Conservation (phyloP, 371 early-diverging fungal genomes). For the Basidiobolus heterosporus region DNA sequence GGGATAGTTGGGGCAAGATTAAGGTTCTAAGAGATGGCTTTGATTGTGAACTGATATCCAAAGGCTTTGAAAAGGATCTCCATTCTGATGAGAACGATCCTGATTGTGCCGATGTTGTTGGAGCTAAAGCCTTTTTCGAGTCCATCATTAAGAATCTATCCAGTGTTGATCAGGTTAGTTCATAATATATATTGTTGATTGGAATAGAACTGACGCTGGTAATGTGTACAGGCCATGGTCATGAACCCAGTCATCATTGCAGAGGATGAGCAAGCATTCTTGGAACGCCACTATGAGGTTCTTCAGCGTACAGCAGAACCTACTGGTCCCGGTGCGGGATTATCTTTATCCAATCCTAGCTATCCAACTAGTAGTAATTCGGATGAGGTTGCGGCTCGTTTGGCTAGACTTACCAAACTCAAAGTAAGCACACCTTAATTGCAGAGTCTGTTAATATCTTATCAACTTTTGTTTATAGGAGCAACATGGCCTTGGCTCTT, state of each 20-base stretch:
- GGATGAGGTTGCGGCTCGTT: conserved; percentile 8
- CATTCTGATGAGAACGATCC: conserved; percentile 1
- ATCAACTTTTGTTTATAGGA: conserved; percentile 18
- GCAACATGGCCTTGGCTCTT: conserved; percentile 5
- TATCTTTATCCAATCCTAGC: conserved; percentile 5
- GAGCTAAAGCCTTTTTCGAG: conserved; percentile 8
- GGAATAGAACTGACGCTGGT: background rate
- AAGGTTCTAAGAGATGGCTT: conserved; percentile 55
- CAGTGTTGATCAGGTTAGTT: conserved; percentile 3
- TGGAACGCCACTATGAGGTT: conserved; percentile 54
- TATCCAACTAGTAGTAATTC: background rate
- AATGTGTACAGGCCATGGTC: conserved; percentile 10
- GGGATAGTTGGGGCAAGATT: conserved; percentile 84
- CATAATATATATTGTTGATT: background rate
- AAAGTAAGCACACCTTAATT: conserved; percentile 8
- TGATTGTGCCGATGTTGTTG: conserved; percentile 3
- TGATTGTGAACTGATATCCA: conserved; percentile 33
- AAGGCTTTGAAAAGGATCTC: conserved; percentile 30
- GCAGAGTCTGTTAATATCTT: conserved; percentile 12
- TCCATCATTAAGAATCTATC: conserved; percentile 21
- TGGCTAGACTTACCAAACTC: conserved; percentile 9
- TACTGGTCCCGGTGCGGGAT: background rate
- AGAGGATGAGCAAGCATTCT: conserved; percentile 71
- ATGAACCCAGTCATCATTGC: conserved; percentile 28
- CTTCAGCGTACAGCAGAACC: conserved; percentile 25